Conservation (phyloP, 2,329 filamentous ascomycete species). For the Herpotrichia juniperi region DNA sequence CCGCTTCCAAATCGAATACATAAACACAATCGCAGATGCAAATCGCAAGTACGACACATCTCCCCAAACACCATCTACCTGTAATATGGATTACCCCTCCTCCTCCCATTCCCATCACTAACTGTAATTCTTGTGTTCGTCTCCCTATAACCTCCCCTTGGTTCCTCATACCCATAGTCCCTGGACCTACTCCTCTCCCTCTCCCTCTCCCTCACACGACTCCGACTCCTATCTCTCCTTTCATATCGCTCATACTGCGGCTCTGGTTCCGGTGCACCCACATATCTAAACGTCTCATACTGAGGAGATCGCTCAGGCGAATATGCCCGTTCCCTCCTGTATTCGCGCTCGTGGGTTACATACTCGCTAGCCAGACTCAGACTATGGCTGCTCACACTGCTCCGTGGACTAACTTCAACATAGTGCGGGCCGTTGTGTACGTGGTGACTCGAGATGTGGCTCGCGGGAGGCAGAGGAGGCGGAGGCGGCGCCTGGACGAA, state of each 20-base stretch:
- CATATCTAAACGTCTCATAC: slow-evolving; percentile 55
- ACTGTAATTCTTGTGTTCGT: slow-evolving; percentile 41
- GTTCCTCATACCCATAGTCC: slow-evolving; percentile 31
- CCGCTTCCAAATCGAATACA: not conserved
- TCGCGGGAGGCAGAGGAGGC: slow-evolving; percentile 33
- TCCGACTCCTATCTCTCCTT: slow-evolving; percentile 29
- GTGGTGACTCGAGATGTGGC: slow-evolving; percentile 26
- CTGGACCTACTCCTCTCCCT: slow-evolving; percentile 38
- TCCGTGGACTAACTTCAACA: slow-evolving; percentile 52
- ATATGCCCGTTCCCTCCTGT: slow-evolving; percentile 29
- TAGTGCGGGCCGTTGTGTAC: slow-evolving; percentile 44
- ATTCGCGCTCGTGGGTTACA: slow-evolving; percentile 52
- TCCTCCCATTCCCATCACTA: slow-evolving; percentile 20
- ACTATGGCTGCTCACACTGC: slow-evolving; percentile 37
- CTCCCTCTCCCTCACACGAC: slow-evolving; percentile 28
- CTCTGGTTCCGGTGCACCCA: slow-evolving; percentile 45
- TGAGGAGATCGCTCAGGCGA: slow-evolving; percentile 41
- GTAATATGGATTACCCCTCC: slow-evolving; percentile 17
- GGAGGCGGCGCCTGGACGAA: slow-evolving; percentile 45
- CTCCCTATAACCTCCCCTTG: slow-evolving; percentile 31
- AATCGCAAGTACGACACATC: not conserved
- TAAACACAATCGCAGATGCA: not conserved
- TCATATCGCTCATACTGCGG: slow-evolving; percentile 27
- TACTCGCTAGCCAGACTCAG: slow-evolving; percentile 45
- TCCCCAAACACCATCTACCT: slow-evolving; percentile 11